These are phyloP conservation scores for Candida succiphila DNA, from an alignment of 805 yeast species.

Conservation along the genomic window DNA sequence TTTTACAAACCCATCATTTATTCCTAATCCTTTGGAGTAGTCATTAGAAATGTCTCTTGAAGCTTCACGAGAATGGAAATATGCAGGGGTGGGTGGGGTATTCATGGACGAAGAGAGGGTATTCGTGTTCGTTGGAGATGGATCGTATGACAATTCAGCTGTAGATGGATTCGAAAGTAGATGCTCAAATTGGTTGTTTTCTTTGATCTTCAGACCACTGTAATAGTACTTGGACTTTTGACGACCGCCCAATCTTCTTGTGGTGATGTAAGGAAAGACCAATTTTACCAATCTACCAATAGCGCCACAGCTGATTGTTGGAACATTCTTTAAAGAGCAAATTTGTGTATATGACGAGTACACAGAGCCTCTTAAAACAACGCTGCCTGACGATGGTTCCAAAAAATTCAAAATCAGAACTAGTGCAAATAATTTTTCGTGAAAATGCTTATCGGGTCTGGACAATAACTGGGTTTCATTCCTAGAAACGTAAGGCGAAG, in stretches of 20 bases:
- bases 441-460: too few species aligned
- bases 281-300: conserved; percentile 59
- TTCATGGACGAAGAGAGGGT: too few species aligned
- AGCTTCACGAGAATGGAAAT: too few species aligned
- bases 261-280: conserved; percentile 49
- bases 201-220: conserved; percentile 49
- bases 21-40: too few species aligned
- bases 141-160: background rate
- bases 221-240: conserved; percentile 73
- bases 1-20: too few species aligned
- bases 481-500: too few species aligned
- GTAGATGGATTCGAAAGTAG: background rate
- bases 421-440: too few species aligned
- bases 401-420: too few species aligned
- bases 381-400: conserved; percentile 29
- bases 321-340: conserved; percentile 39
- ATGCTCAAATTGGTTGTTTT: conserved; percentile 6
- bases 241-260: conserved; percentile 66
- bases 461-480: too few species aligned
- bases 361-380: conserved; percentile 47
- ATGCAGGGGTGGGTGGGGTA: too few species aligned
- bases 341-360: conserved; percentile 50
- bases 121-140: too few species aligned
- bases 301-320: conserved; percentile 58
- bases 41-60: too few species aligned